Percentiles rank a stretch among this genome's conserved stretches.
Conservation (phyloP, 441 rosid species). For the Jatropha podagrica region DNA sequence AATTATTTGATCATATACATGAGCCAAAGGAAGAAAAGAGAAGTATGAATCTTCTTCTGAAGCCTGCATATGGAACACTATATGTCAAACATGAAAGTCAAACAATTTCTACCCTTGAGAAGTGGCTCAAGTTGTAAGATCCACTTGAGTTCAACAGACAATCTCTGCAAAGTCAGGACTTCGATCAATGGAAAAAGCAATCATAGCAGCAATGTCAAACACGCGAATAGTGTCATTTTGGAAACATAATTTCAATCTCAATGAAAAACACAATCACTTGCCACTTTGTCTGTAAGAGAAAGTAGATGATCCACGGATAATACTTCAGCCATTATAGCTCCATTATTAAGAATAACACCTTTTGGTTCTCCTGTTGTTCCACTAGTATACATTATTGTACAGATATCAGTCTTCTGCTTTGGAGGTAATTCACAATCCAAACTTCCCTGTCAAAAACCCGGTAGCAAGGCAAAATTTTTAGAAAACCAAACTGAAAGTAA, state of each 20-base stretch:
- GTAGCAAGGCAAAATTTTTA: neutral
- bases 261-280: conserved; percentile 36
- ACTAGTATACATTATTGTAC: conserved; percentile 93
- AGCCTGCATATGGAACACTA: conserved; percentile 42
- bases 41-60: conserved; percentile 73
- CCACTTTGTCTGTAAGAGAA: conserved; percentile 58
- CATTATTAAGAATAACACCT: conserved; percentile 79
- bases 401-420: conserved; percentile 63
- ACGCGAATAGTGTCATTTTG: too few species aligned
- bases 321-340: conserved; percentile 64
- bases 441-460: conserved; percentile 48
- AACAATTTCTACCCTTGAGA: neutral
- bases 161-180: too few species aligned
- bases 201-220: too few species aligned
- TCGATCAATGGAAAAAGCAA: too few species aligned
- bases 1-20: conserved; percentile 80
- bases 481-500: neutral
- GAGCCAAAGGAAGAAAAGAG: conserved; percentile 93
- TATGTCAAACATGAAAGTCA: neutral
- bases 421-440: conserved; percentile 56
- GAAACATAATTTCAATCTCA: too few species aligned
- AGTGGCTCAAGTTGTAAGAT: too few species aligned
- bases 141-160: too few species aligned
- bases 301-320: conserved; percentile 68
- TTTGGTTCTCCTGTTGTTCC: conserved; percentile 98